A percentile compares a stretch with the other conserved stretches of the same genome.
Conservation (phyloP, 225 moss, liverwort and hornwort genomes). For the Sphagnum tenellum region DNA sequence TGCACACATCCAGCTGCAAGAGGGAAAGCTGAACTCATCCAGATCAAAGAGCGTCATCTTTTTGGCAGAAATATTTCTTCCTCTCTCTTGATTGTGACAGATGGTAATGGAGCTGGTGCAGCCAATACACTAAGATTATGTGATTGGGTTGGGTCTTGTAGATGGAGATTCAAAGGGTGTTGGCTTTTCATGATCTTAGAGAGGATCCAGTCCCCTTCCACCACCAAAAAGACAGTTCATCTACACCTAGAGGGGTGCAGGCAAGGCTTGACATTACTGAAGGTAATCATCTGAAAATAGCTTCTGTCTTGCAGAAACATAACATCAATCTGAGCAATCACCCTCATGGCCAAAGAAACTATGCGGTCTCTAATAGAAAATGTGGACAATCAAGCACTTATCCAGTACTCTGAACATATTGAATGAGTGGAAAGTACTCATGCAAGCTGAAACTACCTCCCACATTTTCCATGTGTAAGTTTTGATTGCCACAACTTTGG, state of each 20-base stretch:
- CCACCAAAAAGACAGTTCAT: conserved; percentile 9
- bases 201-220: conserved; percentile 7
- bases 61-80: background rate
- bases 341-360: too few relatives aligned
- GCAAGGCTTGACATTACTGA: background rate
- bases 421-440: too few relatives aligned
- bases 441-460: too few relatives aligned
- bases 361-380: too few relatives aligned
- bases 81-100: background rate
- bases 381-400: too few relatives aligned
- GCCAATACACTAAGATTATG: background rate
- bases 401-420: too few relatives aligned
- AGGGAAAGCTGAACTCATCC: too few relatives aligned
- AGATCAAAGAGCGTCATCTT: too few relatives aligned
- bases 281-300: background rate
- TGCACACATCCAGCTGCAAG: too few relatives aligned
- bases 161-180: conserved; percentile 6
- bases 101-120: background rate
- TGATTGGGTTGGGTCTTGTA: background rate
- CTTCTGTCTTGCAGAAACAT: background rate
- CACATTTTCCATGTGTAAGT: too few relatives aligned
- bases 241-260: conserved; percentile 5
- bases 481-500: too few relatives aligned
- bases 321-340: background rate
- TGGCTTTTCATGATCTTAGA: conserved; percentile 22